Evolutionary conservation across 1,139 yeast genomes (phyloP).

Genomic region (Diutina neorugosa): DNA sequence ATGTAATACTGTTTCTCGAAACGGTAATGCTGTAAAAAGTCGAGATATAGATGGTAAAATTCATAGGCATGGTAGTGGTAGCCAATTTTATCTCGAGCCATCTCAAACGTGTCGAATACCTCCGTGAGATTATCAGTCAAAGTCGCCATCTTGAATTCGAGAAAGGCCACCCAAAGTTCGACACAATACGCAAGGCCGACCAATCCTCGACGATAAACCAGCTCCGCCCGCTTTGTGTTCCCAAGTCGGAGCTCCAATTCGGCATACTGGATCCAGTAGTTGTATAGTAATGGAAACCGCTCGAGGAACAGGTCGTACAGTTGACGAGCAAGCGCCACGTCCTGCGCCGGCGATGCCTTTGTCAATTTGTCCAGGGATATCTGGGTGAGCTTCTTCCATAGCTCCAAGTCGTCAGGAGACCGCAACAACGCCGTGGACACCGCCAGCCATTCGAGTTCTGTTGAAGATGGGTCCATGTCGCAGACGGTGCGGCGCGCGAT

Average conservation of each 20-base stretch:
- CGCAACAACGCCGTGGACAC: not conserved
- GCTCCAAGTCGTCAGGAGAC: not conserved
- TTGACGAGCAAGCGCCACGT: not conserved
- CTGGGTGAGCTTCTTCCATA: not conserved
- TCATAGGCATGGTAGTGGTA: constrained; percentile 60
- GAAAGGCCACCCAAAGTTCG: constrained; percentile 63
- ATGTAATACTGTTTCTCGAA: constrained; percentile 26
- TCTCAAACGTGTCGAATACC: constrained; percentile 41
- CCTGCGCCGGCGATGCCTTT: not conserved
- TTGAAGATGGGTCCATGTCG: not conserved
- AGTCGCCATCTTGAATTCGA: constrained; percentile 40
- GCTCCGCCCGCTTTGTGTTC: constrained; percentile 32
- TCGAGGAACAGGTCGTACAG: not conserved
- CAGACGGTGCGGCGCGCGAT: not conserved
- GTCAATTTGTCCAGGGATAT: not conserved
- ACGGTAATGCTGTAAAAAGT: constrained; percentile 32
- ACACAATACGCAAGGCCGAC: constrained; percentile 41
- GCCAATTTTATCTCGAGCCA: constrained; percentile 56
- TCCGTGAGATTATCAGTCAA: constrained; percentile 18
- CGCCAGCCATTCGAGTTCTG: not conserved
- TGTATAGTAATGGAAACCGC: constrained; percentile 46
- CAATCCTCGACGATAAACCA: constrained; percentile 45
- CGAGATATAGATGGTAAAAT: constrained; percentile 64
- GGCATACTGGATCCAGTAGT: constrained; percentile 76
- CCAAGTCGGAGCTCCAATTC: constrained; percentile 53